Evolutionary conservation across 768 basidiomycete species (phyloP).

Genomic region (Pseudohyphozyma bogoriensis): DNA sequence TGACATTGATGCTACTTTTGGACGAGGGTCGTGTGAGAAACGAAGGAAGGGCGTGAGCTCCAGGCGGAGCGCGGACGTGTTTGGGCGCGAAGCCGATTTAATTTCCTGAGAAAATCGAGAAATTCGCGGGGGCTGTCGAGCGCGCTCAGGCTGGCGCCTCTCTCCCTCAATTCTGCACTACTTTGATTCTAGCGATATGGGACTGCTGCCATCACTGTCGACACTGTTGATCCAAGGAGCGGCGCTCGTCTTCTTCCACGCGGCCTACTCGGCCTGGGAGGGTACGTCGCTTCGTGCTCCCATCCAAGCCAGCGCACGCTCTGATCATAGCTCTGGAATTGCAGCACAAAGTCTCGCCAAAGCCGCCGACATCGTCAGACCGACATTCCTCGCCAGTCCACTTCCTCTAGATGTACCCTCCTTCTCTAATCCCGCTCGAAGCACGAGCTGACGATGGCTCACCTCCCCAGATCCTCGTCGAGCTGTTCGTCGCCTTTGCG

Average conservation of each 20-base stretch:
- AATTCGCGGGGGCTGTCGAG: too few species aligned
- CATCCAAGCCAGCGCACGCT: not conserved
- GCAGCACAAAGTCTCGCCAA: not conserved
- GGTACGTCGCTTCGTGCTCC: not conserved
- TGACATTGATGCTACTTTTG: too few species aligned
- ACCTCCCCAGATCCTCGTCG: conserved; percentile 51
- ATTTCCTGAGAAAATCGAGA: too few species aligned
- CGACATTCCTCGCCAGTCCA: not conserved
- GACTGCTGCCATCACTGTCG: too few species aligned
- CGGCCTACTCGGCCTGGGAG: conserved; percentile 9
- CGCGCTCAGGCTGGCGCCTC: too few species aligned
- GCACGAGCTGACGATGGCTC: not conserved
- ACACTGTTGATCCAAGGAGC: not conserved
- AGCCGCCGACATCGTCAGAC: not conserved
- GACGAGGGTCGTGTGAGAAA: too few species aligned
- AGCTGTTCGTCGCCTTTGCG: conserved; percentile 54
- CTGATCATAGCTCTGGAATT: not conserved
- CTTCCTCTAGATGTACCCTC: not conserved
- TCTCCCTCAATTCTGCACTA: too few species aligned
- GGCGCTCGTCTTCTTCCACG: not conserved
- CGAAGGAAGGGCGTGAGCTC: too few species aligned
- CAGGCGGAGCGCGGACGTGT: too few species aligned
- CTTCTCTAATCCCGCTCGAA: not conserved
- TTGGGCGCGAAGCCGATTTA: too few species aligned
- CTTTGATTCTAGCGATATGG: too few species aligned